Evolutionary conservation across 306 rosid species (phyloP).

Genomic region (Glycyrrhiza uralensis): DNA sequence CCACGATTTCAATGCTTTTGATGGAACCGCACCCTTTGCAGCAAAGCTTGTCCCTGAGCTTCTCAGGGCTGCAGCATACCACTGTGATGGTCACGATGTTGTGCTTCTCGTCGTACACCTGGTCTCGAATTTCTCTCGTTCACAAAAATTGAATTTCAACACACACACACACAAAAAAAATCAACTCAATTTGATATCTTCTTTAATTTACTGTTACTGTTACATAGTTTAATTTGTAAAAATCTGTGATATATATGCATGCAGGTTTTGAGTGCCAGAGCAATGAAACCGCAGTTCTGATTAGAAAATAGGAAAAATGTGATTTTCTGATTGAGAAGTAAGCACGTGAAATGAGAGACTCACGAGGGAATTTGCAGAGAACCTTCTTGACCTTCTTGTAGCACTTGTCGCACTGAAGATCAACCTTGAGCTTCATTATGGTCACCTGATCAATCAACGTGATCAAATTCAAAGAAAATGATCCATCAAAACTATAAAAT

Average conservation of each 20-base stretch:
- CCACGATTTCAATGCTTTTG: slow-evolving; percentile 61
- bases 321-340: not conserved
- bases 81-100: slow-evolving; percentile 61
- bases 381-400: slow-evolving; percentile 71
- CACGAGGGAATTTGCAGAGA: slow-evolving; percentile 80
- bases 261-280: not conserved
- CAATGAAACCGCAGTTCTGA: not conserved
- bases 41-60: slow-evolving; percentile 53
- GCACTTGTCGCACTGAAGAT: slow-evolving; percentile 68
- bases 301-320: too few species aligned
- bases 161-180: not conserved
- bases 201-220: not conserved
- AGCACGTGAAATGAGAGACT: slow-evolving; percentile 30
- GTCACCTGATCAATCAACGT: slow-evolving; percentile 39
- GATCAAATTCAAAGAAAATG: not conserved
- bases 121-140: slow-evolving; percentile 86
- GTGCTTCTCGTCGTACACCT: slow-evolving; percentile 61
- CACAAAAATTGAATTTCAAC: slow-evolving; percentile 34
- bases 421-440: slow-evolving; percentile 65
- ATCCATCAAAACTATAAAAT: not conserved
- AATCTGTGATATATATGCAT: not conserved
- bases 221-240: not conserved
- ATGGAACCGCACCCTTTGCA: slow-evolving; percentile 52
- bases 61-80: slow-evolving; percentile 78
- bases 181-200: slow-evolving; percentile 35